Base-by-base conservation (phyloP, 2,329 filamentous ascomycete genomes). In the Ceratocystis huliohia region DNA sequence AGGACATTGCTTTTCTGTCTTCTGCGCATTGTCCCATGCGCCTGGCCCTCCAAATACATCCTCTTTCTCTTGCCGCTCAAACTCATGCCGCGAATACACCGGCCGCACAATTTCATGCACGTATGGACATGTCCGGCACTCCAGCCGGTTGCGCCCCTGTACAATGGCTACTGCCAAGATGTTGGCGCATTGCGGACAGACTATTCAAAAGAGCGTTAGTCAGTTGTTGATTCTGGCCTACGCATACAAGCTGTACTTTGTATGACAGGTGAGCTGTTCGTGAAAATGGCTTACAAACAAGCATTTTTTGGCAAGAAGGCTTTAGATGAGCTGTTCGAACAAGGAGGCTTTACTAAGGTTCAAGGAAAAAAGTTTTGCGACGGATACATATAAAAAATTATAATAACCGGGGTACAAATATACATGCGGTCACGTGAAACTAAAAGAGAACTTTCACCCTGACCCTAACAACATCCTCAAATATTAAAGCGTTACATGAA, bases 121-220 rank as follows among this genome's bases (percentile, higher is more conserved):
- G 79, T 96, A 99, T 3, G 94, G 93, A 72, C 94, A 99, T 67
- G 91, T 96, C 67, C 91, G 89, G 79, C 94, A 99, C 77, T 96
- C 91, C 76, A 97, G 91, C 67, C 91, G 88, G 79, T 96, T 96
- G 72, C 77, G 78, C 67, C 81, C 80, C 63, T 77, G 79, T 70
- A 80, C 81, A 63, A 79, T 74, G 68, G 85, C 85, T 72, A 93
- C 86, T 73, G 88, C 90, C 73, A 94, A 84, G 76, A 91, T 86
- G 79, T 93, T 94, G 76, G 86, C 86, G 81, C 89, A 94, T 74
- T 84, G 84, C 63, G 89, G 89, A 76, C 89, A 94, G 83, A 93
- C 88, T 88, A 71, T 44, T 65, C 8, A 33, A n/a, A n/a, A 3
- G 44, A 45, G 22, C 17, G 69, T 70, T 69, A 70, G 71, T 69